phyloP scores from a whole-genome alignment of 331 rosid species.

The Arachis monticola region DNA sequence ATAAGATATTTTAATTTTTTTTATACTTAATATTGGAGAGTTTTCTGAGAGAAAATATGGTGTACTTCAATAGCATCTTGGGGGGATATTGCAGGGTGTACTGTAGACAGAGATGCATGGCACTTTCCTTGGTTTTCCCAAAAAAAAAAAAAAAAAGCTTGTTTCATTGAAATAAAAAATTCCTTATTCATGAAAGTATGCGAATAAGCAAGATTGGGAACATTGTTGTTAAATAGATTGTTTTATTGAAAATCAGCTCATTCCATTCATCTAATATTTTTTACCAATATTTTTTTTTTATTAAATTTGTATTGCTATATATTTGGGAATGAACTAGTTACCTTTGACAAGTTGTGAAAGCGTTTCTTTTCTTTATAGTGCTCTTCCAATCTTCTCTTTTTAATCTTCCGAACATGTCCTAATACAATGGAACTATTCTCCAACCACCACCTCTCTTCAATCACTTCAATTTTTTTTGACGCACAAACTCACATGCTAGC shows the following conservation, averaged over 20 bases:
- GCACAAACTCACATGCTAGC: slow-evolving; percentile 38
- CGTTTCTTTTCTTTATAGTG: slow-evolving; percentile 17
- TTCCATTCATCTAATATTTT: slow-evolving; percentile 1
- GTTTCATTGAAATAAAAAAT: slow-evolving; percentile 34
- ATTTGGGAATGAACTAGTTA: slow-evolving; percentile 44
- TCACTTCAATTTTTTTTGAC: slow-evolving; percentile 7
- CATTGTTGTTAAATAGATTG: background rate
- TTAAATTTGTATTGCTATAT: slow-evolving; percentile 33
- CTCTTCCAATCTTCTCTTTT: background rate
- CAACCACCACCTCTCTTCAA: slow-evolving; percentile 4
- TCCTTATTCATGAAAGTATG: slow-evolving; percentile 45
- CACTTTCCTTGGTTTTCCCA: slow-evolving; percentile 43
- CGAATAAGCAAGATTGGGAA: slow-evolving; percentile 33
- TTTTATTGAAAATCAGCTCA: background rate
- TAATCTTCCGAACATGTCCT: background rate
- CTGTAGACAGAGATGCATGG: slow-evolving; percentile 18
- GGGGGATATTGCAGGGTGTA: slow-evolving; percentile 35
- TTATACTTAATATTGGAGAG: background rate
- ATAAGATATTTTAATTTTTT: background rate
- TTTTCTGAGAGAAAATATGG: slow-evolving; percentile 32
- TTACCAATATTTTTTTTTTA: background rate
- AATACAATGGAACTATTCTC: slow-evolving; percentile 19
- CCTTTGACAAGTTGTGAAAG: slow-evolving; percentile 46
- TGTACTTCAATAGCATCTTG: slow-evolving; percentile 21
- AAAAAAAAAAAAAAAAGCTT: slow-evolving; percentile 24